Conservation (phyloP, 345 rosid genomes). For the Aquilaria sinensis region DNA sequence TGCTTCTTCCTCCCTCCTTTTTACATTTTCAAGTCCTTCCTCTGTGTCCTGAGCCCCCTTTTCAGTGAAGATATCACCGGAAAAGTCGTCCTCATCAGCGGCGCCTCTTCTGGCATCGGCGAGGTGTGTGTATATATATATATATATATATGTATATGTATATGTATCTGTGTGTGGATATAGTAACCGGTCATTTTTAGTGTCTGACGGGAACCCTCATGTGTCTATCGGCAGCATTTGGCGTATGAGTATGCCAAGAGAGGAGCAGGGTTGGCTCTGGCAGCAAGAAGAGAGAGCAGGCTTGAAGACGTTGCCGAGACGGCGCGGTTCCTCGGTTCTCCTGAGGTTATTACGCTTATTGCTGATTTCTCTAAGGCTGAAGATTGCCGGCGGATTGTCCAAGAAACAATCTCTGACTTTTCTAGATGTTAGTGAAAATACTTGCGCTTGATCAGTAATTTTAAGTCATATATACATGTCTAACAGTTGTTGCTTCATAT, state of each 20-base stretch:
- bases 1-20: constrained; percentile 43
- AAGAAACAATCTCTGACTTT: constrained; percentile 37
- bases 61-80: constrained; percentile 38
- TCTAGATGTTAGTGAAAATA: constrained; percentile 30
- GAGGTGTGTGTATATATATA: constrained; percentile 27
- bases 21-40: constrained; percentile 29
- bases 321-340: constrained; percentile 44
- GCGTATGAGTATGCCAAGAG: constrained; percentile 50
- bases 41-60: constrained; percentile 18
- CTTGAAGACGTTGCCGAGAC: constrained; percentile 39
- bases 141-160: not conserved
- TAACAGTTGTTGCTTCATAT: not conserved
- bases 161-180: not conserved
- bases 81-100: constrained; percentile 56
- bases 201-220: not conserved
- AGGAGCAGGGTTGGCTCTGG: constrained; percentile 49
- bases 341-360: constrained; percentile 33
- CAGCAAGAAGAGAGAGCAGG: constrained; percentile 33
- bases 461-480: not conserved
- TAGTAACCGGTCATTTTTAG: not conserved
- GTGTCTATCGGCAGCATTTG: constrained; percentile 25
- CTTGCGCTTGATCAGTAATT: not conserved
- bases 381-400: constrained; percentile 40
- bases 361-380: constrained; percentile 46
- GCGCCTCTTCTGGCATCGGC: constrained; percentile 67